Conservation (phyloP, 192 early-diverging fungal species). For the Podila epicladia region DNA sequence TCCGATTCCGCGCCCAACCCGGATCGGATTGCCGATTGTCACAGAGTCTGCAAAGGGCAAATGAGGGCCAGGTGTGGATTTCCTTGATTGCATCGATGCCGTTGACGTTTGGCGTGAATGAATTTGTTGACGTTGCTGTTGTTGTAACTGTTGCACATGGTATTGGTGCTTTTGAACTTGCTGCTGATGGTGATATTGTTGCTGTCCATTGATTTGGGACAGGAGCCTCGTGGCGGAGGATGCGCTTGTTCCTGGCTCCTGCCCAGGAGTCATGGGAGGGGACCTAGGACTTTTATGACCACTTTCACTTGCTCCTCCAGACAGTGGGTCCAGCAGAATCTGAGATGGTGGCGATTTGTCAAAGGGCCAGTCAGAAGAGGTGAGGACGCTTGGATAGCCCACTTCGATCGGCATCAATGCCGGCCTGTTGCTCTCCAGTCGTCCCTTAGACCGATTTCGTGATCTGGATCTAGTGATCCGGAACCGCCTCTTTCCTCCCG, state of each 20-base stretch:
- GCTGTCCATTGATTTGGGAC: not conserved
- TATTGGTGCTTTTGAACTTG: not conserved
- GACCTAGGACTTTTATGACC: not conserved
- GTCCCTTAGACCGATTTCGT: constrained; percentile 23
- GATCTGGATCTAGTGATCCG: constrained; percentile 33
- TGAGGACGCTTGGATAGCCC: constrained; percentile 13
- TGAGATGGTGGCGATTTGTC: constrained; percentile 5
- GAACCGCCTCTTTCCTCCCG: constrained; percentile 28
- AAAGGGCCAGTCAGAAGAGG: constrained; percentile 37
- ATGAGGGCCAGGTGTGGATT: constrained; percentile 15
- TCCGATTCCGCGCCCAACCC: constrained; percentile 35
- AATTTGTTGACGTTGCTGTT: not conserved
- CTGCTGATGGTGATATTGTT: not conserved
- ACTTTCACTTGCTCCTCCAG: not conserved
- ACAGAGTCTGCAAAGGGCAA: constrained; percentile 47
- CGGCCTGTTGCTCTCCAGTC: constrained; percentile 18
- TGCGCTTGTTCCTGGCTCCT: not conserved
- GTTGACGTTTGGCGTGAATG: not conserved
- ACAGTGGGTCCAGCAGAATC: not conserved
- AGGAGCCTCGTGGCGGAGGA: not conserved
- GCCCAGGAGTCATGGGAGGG: not conserved
- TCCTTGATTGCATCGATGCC: not conserved
- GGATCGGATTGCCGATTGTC: constrained; percentile 26
- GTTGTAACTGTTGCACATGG: not conserved
- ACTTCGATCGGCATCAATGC: constrained; percentile 28